Base-by-base conservation (phyloP, 2,329 filamentous ascomycete genomes). In the Botrytis cinerea region DNA sequence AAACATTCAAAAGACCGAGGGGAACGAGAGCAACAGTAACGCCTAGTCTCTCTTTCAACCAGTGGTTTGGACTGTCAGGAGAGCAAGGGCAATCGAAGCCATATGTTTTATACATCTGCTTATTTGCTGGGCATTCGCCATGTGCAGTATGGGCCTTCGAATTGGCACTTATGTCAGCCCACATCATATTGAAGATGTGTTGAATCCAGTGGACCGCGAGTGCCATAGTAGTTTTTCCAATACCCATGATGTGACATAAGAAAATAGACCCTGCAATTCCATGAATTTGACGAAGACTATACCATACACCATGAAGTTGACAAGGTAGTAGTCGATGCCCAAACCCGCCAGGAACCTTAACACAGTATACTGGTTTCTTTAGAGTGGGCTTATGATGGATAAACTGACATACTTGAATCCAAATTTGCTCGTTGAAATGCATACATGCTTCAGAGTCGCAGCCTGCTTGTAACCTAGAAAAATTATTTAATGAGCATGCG, bases 351-450 rank as follows among this genome's bases (percentile, higher is more conserved):
- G 45, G 45, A 54, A 68, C 45, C 32, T 46, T 48, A 46, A 68
- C 45, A 46, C 40, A 46, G 25, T 54, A 68, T 54, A 22, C 32
- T 10, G 64, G 28, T 68, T 46, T 68, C 32, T 48, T 48, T 38
- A 46, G 40, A 16, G 22, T 68, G 12, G 64, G 64, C 32, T 68
- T 51, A 68, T 68, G 46, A 51, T 54, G 46, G 48, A 54, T 38
- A 51, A 68, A 68, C 25, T 35, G 43, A 9, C 46, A 68, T 14
- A 68, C 45, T 38, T 68, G 32, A 46, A 38, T 43, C 64, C 64
- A 68, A 22, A 38, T 68, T 25, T 38, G 40, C 32, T 68, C 64
- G 46, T 68, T 51, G 46, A 68, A 68, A 68, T 68, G 64, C 64
- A 48, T 51, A 46, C n/a, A 32, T 40, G 46, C 64, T 54, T 46